phyloP scores from a whole-genome alignment of 129 eudicot species.

The Lonicera japonica region DNA sequence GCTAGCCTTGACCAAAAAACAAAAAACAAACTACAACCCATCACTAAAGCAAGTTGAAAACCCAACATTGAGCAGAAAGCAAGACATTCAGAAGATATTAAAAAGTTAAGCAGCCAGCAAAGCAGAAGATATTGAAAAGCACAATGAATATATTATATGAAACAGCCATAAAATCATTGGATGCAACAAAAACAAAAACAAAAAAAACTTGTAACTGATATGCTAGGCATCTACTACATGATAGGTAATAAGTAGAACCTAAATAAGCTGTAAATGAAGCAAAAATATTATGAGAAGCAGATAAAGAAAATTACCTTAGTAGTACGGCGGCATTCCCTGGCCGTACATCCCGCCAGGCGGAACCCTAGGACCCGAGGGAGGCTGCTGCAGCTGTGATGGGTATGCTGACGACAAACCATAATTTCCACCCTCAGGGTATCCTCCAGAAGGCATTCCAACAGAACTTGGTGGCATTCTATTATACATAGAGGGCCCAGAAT shows the following conservation, averaged over 20 bases:
- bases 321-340: conserved; percentile 73
- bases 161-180: background rate
- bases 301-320: conserved; percentile 47
- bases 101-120: background rate
- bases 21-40: background rate
- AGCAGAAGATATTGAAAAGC: background rate
- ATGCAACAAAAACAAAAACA: background rate
- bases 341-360: conserved; percentile 78
- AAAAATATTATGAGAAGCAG: background rate
- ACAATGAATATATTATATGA: background rate
- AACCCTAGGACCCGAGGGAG: conserved; percentile 56
- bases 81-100: background rate
- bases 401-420: conserved; percentile 56
- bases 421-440: conserved; percentile 54
- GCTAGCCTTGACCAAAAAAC: no score
- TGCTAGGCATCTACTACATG: no score
- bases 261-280: background rate
- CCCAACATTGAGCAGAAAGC: background rate
- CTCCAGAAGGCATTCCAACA: conserved; percentile 46
- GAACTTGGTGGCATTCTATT: conserved; percentile 53
- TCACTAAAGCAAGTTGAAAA: background rate
- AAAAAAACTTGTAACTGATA: no score
- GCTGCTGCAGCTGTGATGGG: conserved; percentile 45
- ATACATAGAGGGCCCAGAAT: conserved; percentile 25
- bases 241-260: no score